Conservation (phyloP, 306 rosid species). For the Crotalaria pallida region DNA sequence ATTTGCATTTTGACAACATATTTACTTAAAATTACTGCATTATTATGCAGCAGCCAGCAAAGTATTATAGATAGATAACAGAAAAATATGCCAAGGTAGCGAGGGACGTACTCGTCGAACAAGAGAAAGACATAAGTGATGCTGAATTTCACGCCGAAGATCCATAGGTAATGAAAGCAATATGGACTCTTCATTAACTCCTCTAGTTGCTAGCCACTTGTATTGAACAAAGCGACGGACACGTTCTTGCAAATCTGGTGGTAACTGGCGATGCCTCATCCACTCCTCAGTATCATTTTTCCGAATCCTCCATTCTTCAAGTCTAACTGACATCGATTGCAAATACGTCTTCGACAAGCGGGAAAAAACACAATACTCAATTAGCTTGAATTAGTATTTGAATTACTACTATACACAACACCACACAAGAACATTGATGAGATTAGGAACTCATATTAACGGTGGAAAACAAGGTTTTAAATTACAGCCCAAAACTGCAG, state of each 20-base stretch:
- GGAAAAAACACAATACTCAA: neutral
- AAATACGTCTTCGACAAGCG: slow-evolving; percentile 54
- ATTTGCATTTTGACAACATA: neutral
- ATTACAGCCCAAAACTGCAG: no score
- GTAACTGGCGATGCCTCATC: slow-evolving; percentile 94
- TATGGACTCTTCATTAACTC: slow-evolving; percentile 84
- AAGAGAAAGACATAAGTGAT: slow-evolving; percentile 75
- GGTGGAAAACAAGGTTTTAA: neutral
- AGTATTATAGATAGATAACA: neutral
- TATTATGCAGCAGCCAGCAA: neutral
- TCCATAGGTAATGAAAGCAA: slow-evolving; percentile 59
- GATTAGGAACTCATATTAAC: neutral
- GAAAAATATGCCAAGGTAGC: neutral
- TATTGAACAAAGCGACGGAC: slow-evolving; percentile 75
- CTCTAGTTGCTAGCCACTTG: slow-evolving; percentile 83
- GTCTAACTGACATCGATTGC: slow-evolving; percentile 65
- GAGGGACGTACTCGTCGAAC: slow-evolving; percentile 69
- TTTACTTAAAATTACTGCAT: neutral
- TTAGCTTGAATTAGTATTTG: slow-evolving; percentile 15
- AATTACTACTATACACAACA: neutral
- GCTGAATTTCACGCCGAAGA: slow-evolving; percentile 87
- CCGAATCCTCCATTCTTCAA: slow-evolving; percentile 88
- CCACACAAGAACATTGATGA: neutral
- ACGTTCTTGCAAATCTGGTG: slow-evolving; percentile 66
- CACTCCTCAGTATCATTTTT: slow-evolving; percentile 86